Base-by-base conservation (phyloP, 345 rosid genomes). In the Clarkia xantiana region DNA sequence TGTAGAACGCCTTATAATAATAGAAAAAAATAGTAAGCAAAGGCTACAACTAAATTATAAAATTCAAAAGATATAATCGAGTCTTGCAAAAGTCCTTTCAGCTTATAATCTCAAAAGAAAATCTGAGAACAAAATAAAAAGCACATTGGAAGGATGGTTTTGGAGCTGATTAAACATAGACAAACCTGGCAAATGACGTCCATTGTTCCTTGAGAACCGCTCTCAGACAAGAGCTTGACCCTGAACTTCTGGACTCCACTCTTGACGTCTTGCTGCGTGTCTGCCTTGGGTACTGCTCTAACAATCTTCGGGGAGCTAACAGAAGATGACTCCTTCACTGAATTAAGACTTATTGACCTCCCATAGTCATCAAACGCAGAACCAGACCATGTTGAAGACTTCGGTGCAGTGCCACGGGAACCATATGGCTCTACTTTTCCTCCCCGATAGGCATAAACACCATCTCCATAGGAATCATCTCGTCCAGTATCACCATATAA, bases 231-330 rank as follows among this genome's bases (percentile, higher is more conserved):
- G 59, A 93, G 56, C 62, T 80, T 93, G 53, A 93, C 99, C 51
- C 99, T 78, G 50, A 84, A 93, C 61, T 93, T 93, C 81, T 80
- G 99, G 20, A 93, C 95, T 60, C 90, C 93, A 57, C 96, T 66
- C 19, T 74, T 75, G 11, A 65, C 78, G 59, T 93, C 95, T 66
- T 80, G 86, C 67, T 80, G 84, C 14, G 79, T 51, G 63, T 87
- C 96, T 42, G 73, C 86, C 76, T 81, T 93, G 5, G 96, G 99
- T 9, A 84, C 77, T 7, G 99, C 99, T 65, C 88, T 73, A 40
- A 80, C 96, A 44, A 87, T 80, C 81, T 93, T 93, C 14, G 72
- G 62, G 41, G 79, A 73, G 17, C 64, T 53, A 14, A 38, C 60
- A 0, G 75, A 64, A 0, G 80, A 67, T 0, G 78, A 74, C 17